Evolutionary conservation across 345 rosid species (phyloP), one percentile per base, ranked within the genome.

Genomic region (Eucalyptus brandiana): DNA sequence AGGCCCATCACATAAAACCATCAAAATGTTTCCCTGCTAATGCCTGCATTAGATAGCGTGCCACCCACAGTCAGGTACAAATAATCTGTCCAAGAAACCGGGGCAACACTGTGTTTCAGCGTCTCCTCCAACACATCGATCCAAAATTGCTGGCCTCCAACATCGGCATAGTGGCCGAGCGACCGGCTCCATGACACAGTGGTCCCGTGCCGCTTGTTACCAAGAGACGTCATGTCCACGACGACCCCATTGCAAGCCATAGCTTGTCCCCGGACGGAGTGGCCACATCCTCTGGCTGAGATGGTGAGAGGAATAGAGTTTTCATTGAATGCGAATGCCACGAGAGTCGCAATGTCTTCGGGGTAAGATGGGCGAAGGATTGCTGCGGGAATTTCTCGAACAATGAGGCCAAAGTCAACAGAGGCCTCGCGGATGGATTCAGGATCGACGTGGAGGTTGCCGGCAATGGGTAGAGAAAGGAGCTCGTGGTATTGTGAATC

Each of bases 1-100:
- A n/a, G n/a, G n/a, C n/a, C n/a, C n/a, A n/a, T n/a, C n/a, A n/a
- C n/a, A n/a, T n/a, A n/a, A n/a, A n/a, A n/a, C n/a, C n/a, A n/a
- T 2, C 92, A 92, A 51, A 92, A 91, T 30, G 93, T 90, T 86
- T 93, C 92, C 56, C 96, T 94, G 51, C 96, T 90, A 28, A 94
- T 93, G 86, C 96, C 96, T 3, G 94, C 96, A 47, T 93, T 93
- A 7, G 95, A 94, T 21, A 94, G 94, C 5, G 95, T 94, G 53
- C 96, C 96, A 15, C 95, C 95, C 30, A 93, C 92, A 32, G 88
- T 93, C 7, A 94, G 89, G 80, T 93, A 90, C 92, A 94, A 89
- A 44, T 92, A 94, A 72, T 94, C 95, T 3, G 96, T 92, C 93
- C 94, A 94, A 1, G 96, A 92, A 10, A 91, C 92, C n/a, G 94